Evolutionary conservation across 2,329 filamentous ascomycete genomes (phyloP).

Genomic region (Blastomyces gilchristii): DNA sequence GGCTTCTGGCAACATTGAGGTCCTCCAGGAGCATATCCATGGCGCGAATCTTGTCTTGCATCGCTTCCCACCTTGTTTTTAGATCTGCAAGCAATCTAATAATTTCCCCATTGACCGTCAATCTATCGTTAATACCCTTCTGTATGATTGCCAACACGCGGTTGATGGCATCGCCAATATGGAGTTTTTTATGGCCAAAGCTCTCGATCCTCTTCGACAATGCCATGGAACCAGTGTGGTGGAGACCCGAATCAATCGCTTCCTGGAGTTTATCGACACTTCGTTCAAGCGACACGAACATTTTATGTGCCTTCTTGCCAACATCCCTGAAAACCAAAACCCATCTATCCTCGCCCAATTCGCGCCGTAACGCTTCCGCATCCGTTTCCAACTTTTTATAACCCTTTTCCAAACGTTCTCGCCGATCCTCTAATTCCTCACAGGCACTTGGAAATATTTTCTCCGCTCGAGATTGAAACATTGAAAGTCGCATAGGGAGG

Average conservation of each 20-base stretch:
- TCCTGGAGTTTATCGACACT: conserved; percentile 75
- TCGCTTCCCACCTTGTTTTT: conserved; percentile 64
- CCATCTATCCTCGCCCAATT: conserved; percentile 93
- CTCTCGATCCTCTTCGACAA: conserved; percentile 78
- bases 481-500: conserved; percentile 82
- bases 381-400: conserved; percentile 85
- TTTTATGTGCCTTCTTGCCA: conserved; percentile 82
- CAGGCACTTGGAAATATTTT: conserved; percentile 80
- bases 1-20: conserved; percentile 49
- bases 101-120: conserved; percentile 95
- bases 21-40: conserved; percentile 69
- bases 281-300: conserved; percentile 89
- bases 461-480: conserved; percentile 70
- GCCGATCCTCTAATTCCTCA: conserved; percentile 70
- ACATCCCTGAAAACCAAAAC: conserved; percentile 90
- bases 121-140: conserved; percentile 85
- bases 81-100: conserved; percentile 76
- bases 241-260: conserved; percentile 62
- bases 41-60: conserved; percentile 67
- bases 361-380: conserved; percentile 76
- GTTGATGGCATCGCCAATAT: conserved; percentile 89
- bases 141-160: conserved; percentile 87
- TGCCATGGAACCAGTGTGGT: conserved; percentile 58
- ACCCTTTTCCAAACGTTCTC: conserved; percentile 63
- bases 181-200: conserved; percentile 88